phyloP scores from a whole-genome alignment of 2,329 filamentous ascomycete genomes.

The Emergomyces orientalis region DNA sequence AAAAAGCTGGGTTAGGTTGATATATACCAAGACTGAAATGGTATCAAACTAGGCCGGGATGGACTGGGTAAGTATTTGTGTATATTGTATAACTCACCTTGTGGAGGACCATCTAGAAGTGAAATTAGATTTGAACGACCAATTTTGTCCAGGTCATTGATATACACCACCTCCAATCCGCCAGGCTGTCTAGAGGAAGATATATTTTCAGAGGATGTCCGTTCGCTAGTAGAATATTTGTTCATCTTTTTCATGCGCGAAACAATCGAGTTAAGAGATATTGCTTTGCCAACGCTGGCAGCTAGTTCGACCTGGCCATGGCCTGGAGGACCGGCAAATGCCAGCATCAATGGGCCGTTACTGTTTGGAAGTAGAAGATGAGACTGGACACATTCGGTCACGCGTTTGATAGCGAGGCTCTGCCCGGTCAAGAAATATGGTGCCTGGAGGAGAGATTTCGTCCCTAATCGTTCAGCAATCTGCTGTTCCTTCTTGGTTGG shows the following conservation, averaged over 20 bases:
- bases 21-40: constrained; percentile 29
- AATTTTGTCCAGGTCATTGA: constrained; percentile 19
- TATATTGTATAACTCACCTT: constrained; percentile 7
- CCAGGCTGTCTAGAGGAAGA: background rate
- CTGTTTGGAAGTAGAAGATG: constrained; percentile 7
- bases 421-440: constrained; percentile 11
- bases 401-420: constrained; percentile 8
- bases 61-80: background rate
- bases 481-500: background rate
- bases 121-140: constrained; percentile 41
- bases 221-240: background rate
- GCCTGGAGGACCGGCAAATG: constrained; percentile 13
- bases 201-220: background rate
- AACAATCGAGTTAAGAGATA: background rate
- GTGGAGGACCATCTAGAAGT: constrained; percentile 31
- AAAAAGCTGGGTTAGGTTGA: background rate
- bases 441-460: background rate
- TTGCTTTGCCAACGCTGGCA: constrained; percentile 7
- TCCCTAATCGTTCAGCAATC: background rate
- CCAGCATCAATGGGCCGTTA: constrained; percentile 10
- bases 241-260: background rate
- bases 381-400: constrained; percentile 7
- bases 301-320: constrained; percentile 14
- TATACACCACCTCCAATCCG: constrained; percentile 6
- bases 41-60: background rate